Base-by-base conservation (phyloP, 2,329 filamentous ascomycete species). In the Talaromyces pinophilus region DNA sequence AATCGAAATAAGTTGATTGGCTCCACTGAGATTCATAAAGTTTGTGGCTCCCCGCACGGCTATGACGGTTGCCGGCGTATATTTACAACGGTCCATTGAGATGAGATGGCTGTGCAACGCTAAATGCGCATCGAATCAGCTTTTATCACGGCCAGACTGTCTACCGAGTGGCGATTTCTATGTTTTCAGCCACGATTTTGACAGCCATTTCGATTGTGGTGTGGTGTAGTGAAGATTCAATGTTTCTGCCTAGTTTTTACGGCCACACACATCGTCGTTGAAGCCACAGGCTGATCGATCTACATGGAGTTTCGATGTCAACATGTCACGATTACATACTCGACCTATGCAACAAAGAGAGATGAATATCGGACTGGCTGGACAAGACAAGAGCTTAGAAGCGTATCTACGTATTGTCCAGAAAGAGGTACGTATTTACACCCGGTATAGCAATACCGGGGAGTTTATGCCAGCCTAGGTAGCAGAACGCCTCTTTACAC, bases 11-110 rank as follows among this genome's bases (percentile, higher is more conserved):
- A 55, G 50, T 19, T 19, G 11, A 55, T 55, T 33, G 17, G 50
- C 28, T 17, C 17, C n/a, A 22, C 8, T 35, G 40, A 22, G 54
- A 57, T 40, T 57, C 52, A 38, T 55, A 38, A 33, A 33, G 2
- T 28, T 17, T n/a, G 50, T 54, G 50, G 50, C 50, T 54, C 15
- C 8, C 50, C 50, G 50, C 50, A 54, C 50, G 50, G 50, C 50
- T 54, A 54, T 19, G 50, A 54, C 28, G 28, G 50, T 25, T 52
- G n/a, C 11, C 1, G 22, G 22, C 22, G 22, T 5, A 4, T 25
- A 50, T 50, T 11, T 28, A 30, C 13, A 52, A 52, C 13, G 48
- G 25, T 30, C n/a, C n/a, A 46, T n/a, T 7, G 6, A 46, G 42
- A 46, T 19, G 42, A n/a, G 50, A 33, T 30, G 48, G 48, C 48